Evolutionary conservation across 345 rosid genomes (phyloP).

Genomic region (Litchi chinensis): DNA sequence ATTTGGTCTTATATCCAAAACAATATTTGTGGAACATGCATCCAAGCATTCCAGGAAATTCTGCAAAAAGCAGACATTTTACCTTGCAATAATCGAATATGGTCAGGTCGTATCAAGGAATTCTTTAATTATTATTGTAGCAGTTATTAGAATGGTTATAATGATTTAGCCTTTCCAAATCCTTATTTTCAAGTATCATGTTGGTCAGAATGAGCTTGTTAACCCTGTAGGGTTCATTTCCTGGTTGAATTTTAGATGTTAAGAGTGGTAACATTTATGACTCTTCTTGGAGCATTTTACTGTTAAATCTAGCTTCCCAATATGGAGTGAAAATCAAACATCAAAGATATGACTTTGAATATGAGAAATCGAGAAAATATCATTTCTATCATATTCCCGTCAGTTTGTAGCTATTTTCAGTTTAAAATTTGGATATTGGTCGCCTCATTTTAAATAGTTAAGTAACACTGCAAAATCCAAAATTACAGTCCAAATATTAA

Average conservation of each 20-base stretch:
- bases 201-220: background rate
- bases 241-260: background rate
- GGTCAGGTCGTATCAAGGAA: background rate
- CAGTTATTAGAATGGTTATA: background rate
- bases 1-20: background rate
- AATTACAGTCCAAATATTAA: no score
- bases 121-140: background rate
- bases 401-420: background rate
- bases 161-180: background rate
- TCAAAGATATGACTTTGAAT: background rate
- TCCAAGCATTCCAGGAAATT: constrained; percentile 1
- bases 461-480: no score
- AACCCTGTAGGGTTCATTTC: background rate
- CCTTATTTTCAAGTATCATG: no score
- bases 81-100: background rate
- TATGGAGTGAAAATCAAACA: background rate
- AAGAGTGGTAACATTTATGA: background rate
- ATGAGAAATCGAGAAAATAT: no score
- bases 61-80: no score
- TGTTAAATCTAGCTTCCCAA: background rate
- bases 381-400: no score
- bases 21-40: background rate
- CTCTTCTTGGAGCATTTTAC: background rate
- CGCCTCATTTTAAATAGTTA: background rate
- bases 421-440: background rate